Base-by-base conservation (phyloP, 192 early-diverging fungal species). In the Coemansia sp. region DNA sequence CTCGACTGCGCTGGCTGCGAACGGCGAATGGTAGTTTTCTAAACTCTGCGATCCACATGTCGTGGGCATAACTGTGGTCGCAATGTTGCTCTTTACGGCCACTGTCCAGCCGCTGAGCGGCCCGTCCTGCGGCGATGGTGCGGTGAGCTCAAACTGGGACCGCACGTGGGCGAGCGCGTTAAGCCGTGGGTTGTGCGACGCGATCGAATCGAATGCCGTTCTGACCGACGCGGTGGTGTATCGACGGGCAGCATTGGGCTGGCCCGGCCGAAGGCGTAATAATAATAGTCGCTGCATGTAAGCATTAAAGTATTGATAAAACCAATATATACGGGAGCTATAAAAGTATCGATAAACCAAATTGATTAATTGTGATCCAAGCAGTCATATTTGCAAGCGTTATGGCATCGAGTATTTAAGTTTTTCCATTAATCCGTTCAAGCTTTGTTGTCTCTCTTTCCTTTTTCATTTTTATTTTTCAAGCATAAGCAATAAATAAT, bases 61-160 rank as follows among this genome's bases (percentile, higher is more conserved):
- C 2, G 90, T 91, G 16, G 81, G 69, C n/a, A 83, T 54, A 4
- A 49, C 49, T 4, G 52, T 42, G 0, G 86, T 89, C 45, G 86
- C 87, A 58, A 97, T 84, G 54, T 93, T 94, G 81, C 85, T 86
- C 62, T 97, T 97, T 56, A 92, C 70, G 11, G 82, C 90, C 7
- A 94, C 69, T 0, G 86, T 69, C 55, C 87, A 77, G 8, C 85
- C 91, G 29, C 87, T 80, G 11, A 94, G 57, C n/a, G 74, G 60
- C 5, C 83, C 65, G 23, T 63, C 44, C 6, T 23, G 29, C 5
- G 48, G 11, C 11, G 27, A 7, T 12, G 14, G 21, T 16, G 19
- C 28, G 21, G 43, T n/a, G 44, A 16, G 10, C 12, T 48, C 8
- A n/a, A n/a, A n/a, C n/a, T 43, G 29, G 12, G 23, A 14, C 9